These are phyloP conservation scores for Herpetomonas samuelpessoai DNA, from an alignment of 208 protist species.

Conservation along the genomic window DNA sequence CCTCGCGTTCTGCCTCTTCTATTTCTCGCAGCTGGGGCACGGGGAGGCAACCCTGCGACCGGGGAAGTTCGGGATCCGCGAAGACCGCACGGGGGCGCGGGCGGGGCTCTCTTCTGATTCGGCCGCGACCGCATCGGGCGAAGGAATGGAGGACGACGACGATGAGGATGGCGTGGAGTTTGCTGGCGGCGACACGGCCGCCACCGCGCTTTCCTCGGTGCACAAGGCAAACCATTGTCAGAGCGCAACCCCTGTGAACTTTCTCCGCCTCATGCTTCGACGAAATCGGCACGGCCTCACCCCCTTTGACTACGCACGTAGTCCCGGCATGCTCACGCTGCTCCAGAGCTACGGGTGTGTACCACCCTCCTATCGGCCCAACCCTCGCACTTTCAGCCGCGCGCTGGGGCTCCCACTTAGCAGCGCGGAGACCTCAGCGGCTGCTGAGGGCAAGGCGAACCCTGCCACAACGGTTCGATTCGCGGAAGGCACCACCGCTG, in stretches of 20 bases:
- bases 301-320: constrained; percentile 78
- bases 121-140: neutral
- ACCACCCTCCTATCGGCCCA: constrained; percentile 71
- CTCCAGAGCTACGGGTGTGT: constrained; percentile 77
- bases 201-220: neutral
- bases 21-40: constrained; percentile 47
- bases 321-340: constrained; percentile 64
- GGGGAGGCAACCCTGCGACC: constrained; percentile 41
- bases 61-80: constrained; percentile 26
- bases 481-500: constrained; percentile 9
- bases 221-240: no score
- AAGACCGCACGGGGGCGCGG: no score
- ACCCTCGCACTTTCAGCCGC: constrained; percentile 51
- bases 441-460: neutral
- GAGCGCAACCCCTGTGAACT: constrained; percentile 33
- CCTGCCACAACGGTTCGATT: no score
- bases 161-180: neutral
- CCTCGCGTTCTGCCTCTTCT: constrained; percentile 54
- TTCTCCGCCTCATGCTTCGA: constrained; percentile 67
- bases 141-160: neutral
- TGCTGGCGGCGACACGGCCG: neutral
- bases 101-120: no score
- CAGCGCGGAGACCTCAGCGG: no score
- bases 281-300: constrained; percentile 70
- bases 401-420: constrained; percentile 16